Base-by-base conservation (phyloP, 768 basidiomycete species). In the Termitomyces sp. region DNA sequence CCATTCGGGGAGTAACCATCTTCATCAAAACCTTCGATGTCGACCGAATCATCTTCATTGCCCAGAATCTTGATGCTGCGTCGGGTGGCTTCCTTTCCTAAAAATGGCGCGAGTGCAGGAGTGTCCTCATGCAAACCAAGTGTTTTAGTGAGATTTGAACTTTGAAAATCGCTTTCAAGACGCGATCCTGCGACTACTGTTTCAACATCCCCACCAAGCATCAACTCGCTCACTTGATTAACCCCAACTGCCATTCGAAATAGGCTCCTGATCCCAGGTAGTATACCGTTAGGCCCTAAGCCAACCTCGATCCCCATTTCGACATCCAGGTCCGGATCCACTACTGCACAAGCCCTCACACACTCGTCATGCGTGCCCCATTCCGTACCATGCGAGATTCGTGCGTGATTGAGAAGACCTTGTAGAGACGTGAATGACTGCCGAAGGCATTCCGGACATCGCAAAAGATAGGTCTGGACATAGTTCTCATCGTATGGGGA, bases 361-460 rank as follows among this genome's bases (percentile, higher is more conserved):
- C 81, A 83, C 50, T 79, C 80, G 43, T 83, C 82, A 56, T 83
- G 82, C 9, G 77, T 79, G 11, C 77, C 80, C 79, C 80, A 83
- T 58, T 78, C 80, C 32, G 77, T 68, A 41, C 63, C 67, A 64
- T 83, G 82, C 6, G 73, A 70, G 33, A 80, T 73, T 13, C 82
- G 77, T 32, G 77, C 79, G 58, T 83, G 82, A 62, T 82, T 82
- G 30, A 81, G 72, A 16, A 83, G 72, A 4, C 81, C 82, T 66
- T 83, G 82, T 1, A 82, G 71, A 6, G 77, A 76, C 5, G 74
- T 75, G 58, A 83, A 83, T 0, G 74, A 62, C 1, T 73, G 77
- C 47, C 78, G 74, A 20, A 66, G 63, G 57, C 81, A 82, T 41
- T 64, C 64, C 2, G 81, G 79, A 54, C 82, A 83, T 52, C 71